Evolutionary conservation across 805 yeast genomes (phyloP), one percentile per base, ranked within the genome.

Genomic region (Ogataea pini): DNA sequence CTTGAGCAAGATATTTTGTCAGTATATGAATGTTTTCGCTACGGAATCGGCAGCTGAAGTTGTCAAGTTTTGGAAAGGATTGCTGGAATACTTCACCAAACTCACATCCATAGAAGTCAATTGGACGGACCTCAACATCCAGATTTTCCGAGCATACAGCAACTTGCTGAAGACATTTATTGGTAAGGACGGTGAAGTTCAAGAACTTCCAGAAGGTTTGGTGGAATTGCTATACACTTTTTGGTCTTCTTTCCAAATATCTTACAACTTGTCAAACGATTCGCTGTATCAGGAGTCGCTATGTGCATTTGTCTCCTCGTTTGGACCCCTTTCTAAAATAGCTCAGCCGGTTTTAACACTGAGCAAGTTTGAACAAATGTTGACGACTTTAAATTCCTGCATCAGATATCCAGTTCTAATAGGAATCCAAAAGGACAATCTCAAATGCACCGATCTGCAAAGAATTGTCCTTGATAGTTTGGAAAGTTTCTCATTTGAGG

Each of bases 401-500:
- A 79, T 86, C 1, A 70, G 87, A 34, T 89, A 86, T 63, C 96
- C 95, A 1, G 74, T 86, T 10, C 70, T 89, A 31, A 86, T 89
- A 7, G 79, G 72, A 25, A 73, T 72, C 52, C 72, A 72, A 28
- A 62, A 69, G 3, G 96, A 89, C 61, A 69, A 72, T 34, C 59
- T 65, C 16, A 78, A 76, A 19, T 79, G 82, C 44, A 79, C 97
- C 0, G 72, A 75, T 8, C 67, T 92, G 36, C 98, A 91, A 60
- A 52, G 59, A 1, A 68, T 81, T 0, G 81, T 88, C 1, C 59
- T 88, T 24, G 70, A 69, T 0, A 78, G 78, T 33, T 60, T 91
- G 19, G 60, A 65, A 2, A 34, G 17, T 1, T 67, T 58, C 57
- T 55, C 14, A 14, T 62, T 45, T 25, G 52, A 64, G 0, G 65